Evolutionary conservation across 257 asterid species (phyloP), one percentile per base, ranked within the genome.

Genomic region (Gentiana macrophylla): DNA sequence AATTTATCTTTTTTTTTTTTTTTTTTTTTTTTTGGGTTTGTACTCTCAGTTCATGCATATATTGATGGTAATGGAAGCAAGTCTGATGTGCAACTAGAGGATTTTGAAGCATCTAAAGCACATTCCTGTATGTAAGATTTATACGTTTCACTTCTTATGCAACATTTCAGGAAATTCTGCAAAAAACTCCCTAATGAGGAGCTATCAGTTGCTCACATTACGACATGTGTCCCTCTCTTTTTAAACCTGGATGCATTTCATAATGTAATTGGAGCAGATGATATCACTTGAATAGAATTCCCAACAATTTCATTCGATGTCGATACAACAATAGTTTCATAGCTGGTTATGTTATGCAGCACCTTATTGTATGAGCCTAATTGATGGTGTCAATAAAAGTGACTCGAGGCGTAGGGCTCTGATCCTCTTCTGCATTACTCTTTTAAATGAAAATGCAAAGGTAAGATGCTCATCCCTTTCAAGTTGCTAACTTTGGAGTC

Each of bases 401-500:
- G 98, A 91, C 67, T 66, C 33, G 62, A 82, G 87, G 86, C 92
- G 95, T 33, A 82, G 90, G 71, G 95, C 90, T 73, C 79, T 91
- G 49, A 66, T 79, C 64, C 92, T 91, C 72, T 76, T 91, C 81
- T 91, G 98, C 72, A 74, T 86, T 62, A 72, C 84, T 51, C 76
- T 77, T 60, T 72, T 82, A 61, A 74, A 80, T n/a, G 74, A 71
- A 69, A 60, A 80, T 52, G 92, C 94, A 53, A 91, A 82, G 94
- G 98, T 90, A 72, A 57, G 35, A 61, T 35, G n/a, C 34, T 47
- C 32, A 37, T 47, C 38, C 32, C 15, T 36, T 9, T 36, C 43
- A 4, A 37, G 38, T 35, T 47, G 37, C 7, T 12, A 10, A 52
- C 33, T 33, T 9, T 32, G 51, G 32, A n/a, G 24, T 15, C 24